Conservation (phyloP, 768 basidiomycete genomes). For the Pulveroboletus sp. region DNA sequence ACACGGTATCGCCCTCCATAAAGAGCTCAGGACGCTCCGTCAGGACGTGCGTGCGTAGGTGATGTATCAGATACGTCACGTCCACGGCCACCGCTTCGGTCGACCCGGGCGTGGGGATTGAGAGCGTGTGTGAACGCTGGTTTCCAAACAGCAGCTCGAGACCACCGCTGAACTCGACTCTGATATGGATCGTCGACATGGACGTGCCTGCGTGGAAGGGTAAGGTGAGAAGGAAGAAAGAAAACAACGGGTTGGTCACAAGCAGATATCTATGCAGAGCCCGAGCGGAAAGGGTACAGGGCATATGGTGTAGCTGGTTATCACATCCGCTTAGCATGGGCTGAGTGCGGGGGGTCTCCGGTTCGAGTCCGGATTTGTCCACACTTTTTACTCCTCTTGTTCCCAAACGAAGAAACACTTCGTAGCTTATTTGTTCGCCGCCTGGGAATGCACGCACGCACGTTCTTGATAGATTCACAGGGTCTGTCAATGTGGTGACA, state of each 20-base stretch:
- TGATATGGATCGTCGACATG: constrained; percentile 36
- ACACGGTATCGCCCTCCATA: constrained; percentile 85
- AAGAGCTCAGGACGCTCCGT: constrained; percentile 88
- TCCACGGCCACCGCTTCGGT: constrained; percentile 53
- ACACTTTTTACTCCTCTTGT: constrained; percentile 16
- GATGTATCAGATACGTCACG: constrained; percentile 71
- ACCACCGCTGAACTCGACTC: constrained; percentile 78
- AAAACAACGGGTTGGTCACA: neutral
- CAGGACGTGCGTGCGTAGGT: constrained; percentile 72
- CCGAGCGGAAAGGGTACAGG: neutral
- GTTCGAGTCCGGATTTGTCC: constrained; percentile 40
- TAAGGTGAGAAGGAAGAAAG: too few species aligned
- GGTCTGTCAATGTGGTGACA: too few species aligned
- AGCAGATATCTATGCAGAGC: neutral
- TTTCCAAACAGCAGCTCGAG: constrained; percentile 82
- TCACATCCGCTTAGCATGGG: constrained; percentile 38
- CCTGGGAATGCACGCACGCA: too few species aligned
- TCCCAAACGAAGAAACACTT: too few species aligned
- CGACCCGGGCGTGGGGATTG: constrained; percentile 15
- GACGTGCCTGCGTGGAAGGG: neutral
- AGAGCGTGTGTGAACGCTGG: constrained; percentile 51
- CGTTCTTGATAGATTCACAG: too few species aligned
- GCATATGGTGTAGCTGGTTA: constrained; percentile 40
- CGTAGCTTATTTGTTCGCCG: too few species aligned
- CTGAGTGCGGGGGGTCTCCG: constrained; percentile 36